A percentile compares a stretch with the other conserved stretches of the same genome.
phyloP scores from a whole-genome alignment of 179 eudicot species.

The Gypsophila paniculata region DNA sequence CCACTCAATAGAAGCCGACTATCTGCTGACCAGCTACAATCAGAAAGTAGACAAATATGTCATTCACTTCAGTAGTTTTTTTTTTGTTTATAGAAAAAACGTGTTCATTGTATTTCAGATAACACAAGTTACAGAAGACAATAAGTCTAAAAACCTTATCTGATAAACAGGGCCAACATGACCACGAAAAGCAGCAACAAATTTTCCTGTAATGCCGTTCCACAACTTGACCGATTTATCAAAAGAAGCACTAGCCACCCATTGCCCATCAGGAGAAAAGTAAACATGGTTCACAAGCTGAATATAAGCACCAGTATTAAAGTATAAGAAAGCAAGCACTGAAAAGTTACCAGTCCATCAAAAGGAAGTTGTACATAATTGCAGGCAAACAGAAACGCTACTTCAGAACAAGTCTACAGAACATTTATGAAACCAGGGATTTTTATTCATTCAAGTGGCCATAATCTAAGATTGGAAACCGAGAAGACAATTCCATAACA shows the following conservation, averaged over 20 bases:
- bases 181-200: conserved; percentile 84
- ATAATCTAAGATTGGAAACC: background rate
- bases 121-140: background rate
- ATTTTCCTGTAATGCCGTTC: conserved; percentile 87
- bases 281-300: conserved; percentile 94
- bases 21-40: conserved; percentile 93
- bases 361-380: background rate
- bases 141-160: conserved; percentile 57
- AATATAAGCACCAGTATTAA: conserved; percentile 6
- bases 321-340: conserved; percentile 13
- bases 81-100: background rate
- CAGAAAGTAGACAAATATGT: background rate
- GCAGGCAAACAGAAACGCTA: background rate
- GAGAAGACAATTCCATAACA: background rate
- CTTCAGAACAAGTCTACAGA: background rate
- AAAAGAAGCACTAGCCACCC: conserved; percentile 97
- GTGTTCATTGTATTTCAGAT: background rate
- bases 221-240: conserved; percentile 92
- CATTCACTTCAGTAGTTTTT: background rate
- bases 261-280: conserved; percentile 94
- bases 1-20: conserved; percentile 91
- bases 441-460: background rate
- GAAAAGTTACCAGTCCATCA: background rate
- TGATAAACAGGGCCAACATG: conserved; percentile 98
- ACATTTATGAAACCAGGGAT: background rate